These are phyloP conservation scores for Trichoderma sp. DNA, from an alignment of 2,329 filamentous ascomycete genomes.

Conservation along the genomic window DNA sequence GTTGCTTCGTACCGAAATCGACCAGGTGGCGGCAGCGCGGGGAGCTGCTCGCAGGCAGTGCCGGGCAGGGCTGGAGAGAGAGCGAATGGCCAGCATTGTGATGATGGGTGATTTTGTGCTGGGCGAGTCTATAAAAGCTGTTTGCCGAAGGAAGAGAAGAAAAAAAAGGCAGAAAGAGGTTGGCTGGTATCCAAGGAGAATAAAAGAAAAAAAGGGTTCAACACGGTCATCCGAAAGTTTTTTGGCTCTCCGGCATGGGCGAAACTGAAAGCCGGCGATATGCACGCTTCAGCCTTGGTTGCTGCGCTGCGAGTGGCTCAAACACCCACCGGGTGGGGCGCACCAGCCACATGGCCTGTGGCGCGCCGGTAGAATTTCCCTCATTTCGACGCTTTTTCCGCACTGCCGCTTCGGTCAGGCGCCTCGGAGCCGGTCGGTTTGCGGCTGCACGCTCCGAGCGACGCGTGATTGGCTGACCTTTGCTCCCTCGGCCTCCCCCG, in stretches of 20 bases:
- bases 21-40: constrained; percentile 47
- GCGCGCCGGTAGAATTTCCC: constrained; percentile 20
- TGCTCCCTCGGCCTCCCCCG: background rate
- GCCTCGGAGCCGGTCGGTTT: constrained; percentile 34
- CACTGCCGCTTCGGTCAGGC: constrained; percentile 23
- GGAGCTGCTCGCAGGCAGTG: constrained; percentile 73
- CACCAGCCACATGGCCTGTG: constrained; percentile 24
- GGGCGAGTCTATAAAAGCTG: constrained; percentile 15
- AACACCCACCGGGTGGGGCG: constrained; percentile 1
- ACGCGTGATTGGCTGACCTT: constrained; percentile 3
- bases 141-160: constrained; percentile 21
- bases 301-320: constrained; percentile 18
- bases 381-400: constrained; percentile 18
- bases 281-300: constrained; percentile 18
- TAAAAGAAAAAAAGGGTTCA: constrained; percentile 12
- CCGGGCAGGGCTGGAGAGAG: constrained; percentile 69
- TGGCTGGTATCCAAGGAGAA: constrained; percentile 17
- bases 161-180: constrained; percentile 23
- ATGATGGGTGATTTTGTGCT: constrained; percentile 25
- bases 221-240: constrained; percentile 5
- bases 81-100: constrained; percentile 81
- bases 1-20: constrained; percentile 32
- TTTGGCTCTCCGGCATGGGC: constrained; percentile 22
- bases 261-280: constrained; percentile 23
- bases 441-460: constrained; percentile 23